Evolutionary conservation across 306 rosid species (phyloP), one percentile per base, ranked within the genome.

Genomic region (Sesbania bispinosa): DNA sequence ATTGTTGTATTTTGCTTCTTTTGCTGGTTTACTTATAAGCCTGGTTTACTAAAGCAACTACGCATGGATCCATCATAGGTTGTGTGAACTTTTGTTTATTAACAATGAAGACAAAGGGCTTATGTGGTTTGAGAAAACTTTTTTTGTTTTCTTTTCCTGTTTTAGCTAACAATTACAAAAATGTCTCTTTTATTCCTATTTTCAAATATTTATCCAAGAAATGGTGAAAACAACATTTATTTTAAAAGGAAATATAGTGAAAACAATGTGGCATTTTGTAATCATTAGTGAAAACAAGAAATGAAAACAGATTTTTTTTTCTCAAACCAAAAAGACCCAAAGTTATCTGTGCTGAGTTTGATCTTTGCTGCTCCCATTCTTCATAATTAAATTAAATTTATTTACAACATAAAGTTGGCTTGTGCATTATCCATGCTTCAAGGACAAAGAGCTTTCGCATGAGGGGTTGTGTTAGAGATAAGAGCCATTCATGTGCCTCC

Each of bases 1-100:
- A 42, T 33, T 64, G 38, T 52, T 73, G 26, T 66, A 3, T 68
- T 59, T 72, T 77, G 43, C 55, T 71, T 59, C 63, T 45, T 48
- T 73, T 47, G 18, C 54, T 67, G 42, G 10, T 67, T 60, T 32
- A 18, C 45, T 79, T 27, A 6, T 51, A 24, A 23, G 27, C 52
- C 11, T 67, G 24, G 20, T 68, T 60, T 54, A 51, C 72, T 24
- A 75, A 62, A 42, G 21, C 35, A 32, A 68, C 33, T 26, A 33
- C 10, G 15, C 38, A 55, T 24, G 26, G 14, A 23, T 47, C 59
- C 48, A 46, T 57, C 41, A 13, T 47, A 54, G 75, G 35, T 16
- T 59, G 46, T 39, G 73, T 74, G 54, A 39, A 69, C 35, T 36
- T 32, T 36, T 27, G 21, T 53, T 45, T 45, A 46, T 60, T 66